Percentiles rank a stretch among this genome's conserved stretches.
Evolutionary conservation across 2,329 filamentous ascomycete genomes (phyloP).

Genomic region (Penicillium sp.): DNA sequence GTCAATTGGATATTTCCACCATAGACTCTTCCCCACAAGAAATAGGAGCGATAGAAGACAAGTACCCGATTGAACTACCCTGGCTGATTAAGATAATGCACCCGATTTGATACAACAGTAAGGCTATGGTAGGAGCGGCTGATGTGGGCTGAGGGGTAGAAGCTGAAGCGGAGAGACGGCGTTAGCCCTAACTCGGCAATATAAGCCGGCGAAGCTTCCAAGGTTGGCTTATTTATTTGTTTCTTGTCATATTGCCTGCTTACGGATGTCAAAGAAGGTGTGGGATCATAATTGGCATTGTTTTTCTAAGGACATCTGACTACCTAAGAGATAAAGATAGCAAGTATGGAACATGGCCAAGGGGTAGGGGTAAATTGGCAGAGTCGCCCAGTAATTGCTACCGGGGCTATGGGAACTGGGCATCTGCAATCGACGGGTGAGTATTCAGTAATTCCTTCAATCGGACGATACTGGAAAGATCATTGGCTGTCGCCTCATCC

Average conservation of each 20-base stretch:
- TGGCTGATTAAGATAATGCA: not conserved
- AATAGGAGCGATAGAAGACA: not conserved
- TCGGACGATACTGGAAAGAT: conserved; percentile 1
- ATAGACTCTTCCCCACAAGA: too few relatives aligned
- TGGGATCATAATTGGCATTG: conserved; percentile 5
- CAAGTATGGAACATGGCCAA: conserved; percentile 16
- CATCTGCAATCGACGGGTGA: conserved; percentile 3
- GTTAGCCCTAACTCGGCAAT: not conserved
- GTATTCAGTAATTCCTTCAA: not conserved
- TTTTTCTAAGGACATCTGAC: conserved; percentile 5
- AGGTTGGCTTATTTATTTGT: not conserved
- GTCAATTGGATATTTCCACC: not conserved
- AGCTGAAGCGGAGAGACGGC: not conserved
- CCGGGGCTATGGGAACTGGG: not conserved
- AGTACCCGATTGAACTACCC: not conserved
- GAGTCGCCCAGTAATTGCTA: conserved; percentile 14
- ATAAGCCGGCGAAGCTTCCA: not conserved
- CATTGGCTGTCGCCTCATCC: conserved; percentile 10
- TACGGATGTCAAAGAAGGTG: not conserved
- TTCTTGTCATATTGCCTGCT: not conserved
- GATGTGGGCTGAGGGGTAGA: not conserved
- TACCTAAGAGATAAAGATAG: conserved; percentile 12
- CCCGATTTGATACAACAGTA: not conserved
- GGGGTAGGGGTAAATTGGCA: conserved; percentile 10
- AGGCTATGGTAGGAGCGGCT: not conserved